phyloP scores from a whole-genome alignment of 2,329 filamentous ascomycete species.

The Trichophyton benhamiae region DNA sequence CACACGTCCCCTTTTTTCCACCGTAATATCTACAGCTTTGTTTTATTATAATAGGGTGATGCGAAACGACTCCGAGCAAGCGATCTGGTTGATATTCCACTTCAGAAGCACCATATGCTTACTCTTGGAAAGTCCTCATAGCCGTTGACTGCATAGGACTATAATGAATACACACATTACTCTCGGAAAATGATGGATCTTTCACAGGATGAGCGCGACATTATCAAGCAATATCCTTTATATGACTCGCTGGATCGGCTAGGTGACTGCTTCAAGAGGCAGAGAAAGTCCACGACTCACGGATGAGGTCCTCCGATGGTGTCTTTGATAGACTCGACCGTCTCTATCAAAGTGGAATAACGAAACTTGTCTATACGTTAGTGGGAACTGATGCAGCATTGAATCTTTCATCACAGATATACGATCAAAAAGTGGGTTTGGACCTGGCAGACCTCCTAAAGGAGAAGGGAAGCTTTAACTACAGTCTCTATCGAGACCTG shows the following conservation, averaged over 20 bases:
- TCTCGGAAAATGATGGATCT: slow-evolving; percentile 3
- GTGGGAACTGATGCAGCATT: slow-evolving; percentile 6
- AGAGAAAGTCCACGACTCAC: slow-evolving; percentile 5
- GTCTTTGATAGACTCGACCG: slow-evolving; percentile 5
- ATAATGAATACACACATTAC: too few species aligned
- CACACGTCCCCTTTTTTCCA: too few species aligned
- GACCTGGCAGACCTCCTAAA: slow-evolving; percentile 6
- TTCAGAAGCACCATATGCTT: too few species aligned
- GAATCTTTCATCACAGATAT: slow-evolving; percentile 8
- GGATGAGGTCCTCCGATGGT: too few species aligned
- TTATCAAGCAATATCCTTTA: slow-evolving; percentile 7
- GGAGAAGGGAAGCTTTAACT: slow-evolving; percentile 3
- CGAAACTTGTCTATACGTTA: slow-evolving; percentile 7
- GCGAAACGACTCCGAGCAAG: too few species aligned
- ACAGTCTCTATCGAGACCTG: slow-evolving; percentile 9
- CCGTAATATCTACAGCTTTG: too few species aligned
- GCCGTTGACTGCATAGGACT: too few species aligned
- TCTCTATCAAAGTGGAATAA: slow-evolving; percentile 6
- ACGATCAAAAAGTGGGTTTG: slow-evolving; percentile 4
- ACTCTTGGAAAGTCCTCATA: too few species aligned
- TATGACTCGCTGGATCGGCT: slow-evolving; percentile 7
- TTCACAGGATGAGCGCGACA: slow-evolving; percentile 5
- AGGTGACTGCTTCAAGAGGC: slow-evolving; percentile 4
- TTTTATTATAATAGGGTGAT: too few species aligned
- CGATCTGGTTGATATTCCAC: too few species aligned